These are phyloP conservation scores for Eimeria tenella DNA, from an alignment of 169 alveolate genomes.

Conservation along the genomic window DNA sequence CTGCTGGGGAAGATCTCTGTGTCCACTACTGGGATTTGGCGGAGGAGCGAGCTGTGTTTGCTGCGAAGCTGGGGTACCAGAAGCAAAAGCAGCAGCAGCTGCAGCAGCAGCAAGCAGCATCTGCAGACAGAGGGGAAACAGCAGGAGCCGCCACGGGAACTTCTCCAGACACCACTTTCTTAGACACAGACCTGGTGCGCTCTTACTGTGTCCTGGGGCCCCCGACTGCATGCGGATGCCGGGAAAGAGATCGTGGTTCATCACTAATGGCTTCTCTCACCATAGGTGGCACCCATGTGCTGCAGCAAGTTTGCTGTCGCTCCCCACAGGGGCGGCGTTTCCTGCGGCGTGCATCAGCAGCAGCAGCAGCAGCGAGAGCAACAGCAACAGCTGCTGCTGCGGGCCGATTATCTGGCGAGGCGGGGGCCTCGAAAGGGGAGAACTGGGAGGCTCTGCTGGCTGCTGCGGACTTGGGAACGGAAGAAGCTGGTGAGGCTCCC, in stretches of 20 bases:
- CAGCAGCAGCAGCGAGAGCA: constrained; percentile 5
- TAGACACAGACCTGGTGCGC: constrained; percentile 20
- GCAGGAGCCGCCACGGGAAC: not conserved
- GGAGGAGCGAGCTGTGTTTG: constrained; percentile 44
- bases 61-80: constrained; percentile 12
- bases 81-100: constrained; percentile 44
- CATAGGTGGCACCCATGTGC: constrained; percentile 1
- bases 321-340: constrained; percentile 33
- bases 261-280: constrained; percentile 14
- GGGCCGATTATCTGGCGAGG: not conserved
- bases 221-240: constrained; percentile 28
- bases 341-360: not conserved
- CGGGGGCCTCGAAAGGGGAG: not conserved
- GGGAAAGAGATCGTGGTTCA: not conserved
- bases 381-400: constrained; percentile 26
- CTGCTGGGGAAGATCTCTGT: constrained; percentile 69
- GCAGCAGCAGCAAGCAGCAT: constrained; percentile 19
- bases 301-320: constrained; percentile 51
- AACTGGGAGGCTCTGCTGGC: constrained; percentile 43
- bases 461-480: constrained; percentile 22
- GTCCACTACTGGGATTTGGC: constrained; percentile 70
- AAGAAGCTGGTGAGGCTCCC: not conserved
- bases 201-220: constrained; percentile 53
- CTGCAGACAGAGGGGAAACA: constrained; percentile 12
- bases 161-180: not conserved